Base-by-base conservation (phyloP, 2,329 filamentous ascomycete genomes). In the Diaporthe sp. region DNA sequence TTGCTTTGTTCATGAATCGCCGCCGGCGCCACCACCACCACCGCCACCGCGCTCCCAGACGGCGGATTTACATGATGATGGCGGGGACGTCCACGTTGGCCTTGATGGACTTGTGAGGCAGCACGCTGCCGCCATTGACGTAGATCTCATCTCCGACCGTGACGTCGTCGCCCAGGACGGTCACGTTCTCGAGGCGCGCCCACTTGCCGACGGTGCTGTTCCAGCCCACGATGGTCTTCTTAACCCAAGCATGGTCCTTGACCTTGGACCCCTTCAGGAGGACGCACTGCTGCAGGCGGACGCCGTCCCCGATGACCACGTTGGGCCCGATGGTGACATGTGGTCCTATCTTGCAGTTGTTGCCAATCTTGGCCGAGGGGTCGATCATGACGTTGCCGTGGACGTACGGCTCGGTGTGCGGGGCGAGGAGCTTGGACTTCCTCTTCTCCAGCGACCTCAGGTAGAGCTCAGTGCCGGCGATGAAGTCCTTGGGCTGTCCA, bases 41-140 rank as follows among this genome's bases (percentile, higher is more conserved):
- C 35, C 35, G 25, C 33, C 8, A 35, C 35, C 25, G 22, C 9
- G 33, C 17, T 22, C 10, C 42, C 22, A 52, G 17, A 25, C 40
- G 30, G 17, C 30, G 25, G 57, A 13, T 76, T 87, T 88, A 92
- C 91, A 92, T 92, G 82, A 92, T 92, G 78, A 92, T 92, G 76
- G 91, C 90, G 33, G 91, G 91, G 38, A 90, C 91, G 85, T 99
- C 97, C 81, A 99, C 95, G 85, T 99, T 99, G 81, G 93, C 91
- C 91, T 98, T 98, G 90, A 99, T 98, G 84, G 93, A 97, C 93
- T 99, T 99, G 88, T 99, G 96, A 9, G 96, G 96, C 78, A 99
- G 88, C 77, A 99, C 93, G 80, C 94, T 97, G 81, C 96, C 95
- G 81, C 96, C 96, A 85, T 99, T 99, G 85, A 98, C 97, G 85